Evolutionary conservation across 2,329 filamentous ascomycete species (phyloP).

Genomic region (Neodidymelliopsis sp.): DNA sequence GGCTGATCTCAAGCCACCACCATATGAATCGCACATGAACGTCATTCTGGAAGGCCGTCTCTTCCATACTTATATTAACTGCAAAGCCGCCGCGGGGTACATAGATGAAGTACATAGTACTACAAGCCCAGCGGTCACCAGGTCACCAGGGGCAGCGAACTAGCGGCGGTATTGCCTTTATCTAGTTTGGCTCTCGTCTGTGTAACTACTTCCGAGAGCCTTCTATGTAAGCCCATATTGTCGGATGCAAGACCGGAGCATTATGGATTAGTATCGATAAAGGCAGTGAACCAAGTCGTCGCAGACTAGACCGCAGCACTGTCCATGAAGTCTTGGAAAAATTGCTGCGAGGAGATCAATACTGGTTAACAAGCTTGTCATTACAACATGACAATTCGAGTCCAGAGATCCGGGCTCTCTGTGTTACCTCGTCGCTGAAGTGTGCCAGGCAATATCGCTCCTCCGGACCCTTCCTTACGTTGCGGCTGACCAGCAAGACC

Average conservation of each 20-base stretch:
- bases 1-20: not conserved
- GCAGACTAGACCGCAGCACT: too few relatives aligned
- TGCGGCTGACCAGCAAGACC: slow-evolving; percentile 6
- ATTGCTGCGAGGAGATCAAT: too few relatives aligned
- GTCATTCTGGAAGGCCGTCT: slow-evolving; percentile 37
- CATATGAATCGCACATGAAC: slow-evolving; percentile 13
- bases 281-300: not conserved
- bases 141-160: slow-evolving; percentile 21
- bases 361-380: too few relatives aligned
- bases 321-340: too few relatives aligned
- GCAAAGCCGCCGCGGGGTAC: slow-evolving; percentile 43
- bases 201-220: slow-evolving; percentile 9
- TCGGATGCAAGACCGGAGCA: slow-evolving; percentile 3
- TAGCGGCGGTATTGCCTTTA: slow-evolving; percentile 9
- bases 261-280: not conserved
- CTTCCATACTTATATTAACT: slow-evolving; percentile 32
- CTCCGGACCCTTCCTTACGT: slow-evolving; percentile 4
- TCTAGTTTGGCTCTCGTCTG: slow-evolving; percentile 10
- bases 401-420: not conserved
- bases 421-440: slow-evolving; percentile 8
- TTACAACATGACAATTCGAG: not conserved
- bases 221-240: slow-evolving; percentile 3
- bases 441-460: slow-evolving; percentile 1
- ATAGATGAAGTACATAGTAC: slow-evolving; percentile 47
- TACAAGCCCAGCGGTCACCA: slow-evolving; percentile 35